Evolutionary conservation across 2,329 filamentous ascomycete species (phyloP).

Genomic region (Stagonosporopsis tanaceti): DNA sequence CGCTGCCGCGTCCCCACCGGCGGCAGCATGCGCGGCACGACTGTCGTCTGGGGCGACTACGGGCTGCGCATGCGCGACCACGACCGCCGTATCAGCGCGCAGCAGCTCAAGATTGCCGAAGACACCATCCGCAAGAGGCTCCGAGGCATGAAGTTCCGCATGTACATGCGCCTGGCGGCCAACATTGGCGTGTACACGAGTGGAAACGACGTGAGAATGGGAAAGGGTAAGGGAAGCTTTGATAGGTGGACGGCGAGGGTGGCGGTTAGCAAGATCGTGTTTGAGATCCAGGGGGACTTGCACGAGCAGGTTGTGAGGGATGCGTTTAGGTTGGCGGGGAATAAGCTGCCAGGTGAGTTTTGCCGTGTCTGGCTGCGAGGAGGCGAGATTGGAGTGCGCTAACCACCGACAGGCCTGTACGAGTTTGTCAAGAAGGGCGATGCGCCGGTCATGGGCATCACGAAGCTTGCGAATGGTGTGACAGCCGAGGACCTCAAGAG

Average conservation of each 20-base stretch:
- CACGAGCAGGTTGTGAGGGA: constrained; percentile 96
- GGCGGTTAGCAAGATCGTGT: constrained; percentile 87
- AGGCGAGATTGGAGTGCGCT: neutral
- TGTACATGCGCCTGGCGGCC: constrained; percentile 90
- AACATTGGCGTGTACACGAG: constrained; percentile 95
- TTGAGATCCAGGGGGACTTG: constrained; percentile 88
- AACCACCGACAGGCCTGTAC: constrained; percentile 69
- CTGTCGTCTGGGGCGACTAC: constrained; percentile 95
- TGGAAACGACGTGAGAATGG: constrained; percentile 98
- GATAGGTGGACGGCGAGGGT: constrained; percentile 95
- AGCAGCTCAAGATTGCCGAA: constrained; percentile 87
- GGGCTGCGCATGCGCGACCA: constrained; percentile 93
- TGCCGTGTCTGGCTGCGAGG: neutral
- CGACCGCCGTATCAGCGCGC: constrained; percentile 86
- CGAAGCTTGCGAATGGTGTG: constrained; percentile 81
- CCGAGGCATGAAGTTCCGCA: constrained; percentile 87
- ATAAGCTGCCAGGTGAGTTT: constrained; percentile 85
- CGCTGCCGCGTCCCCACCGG: constrained; percentile 87
- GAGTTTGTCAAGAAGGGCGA: constrained; percentile 96
- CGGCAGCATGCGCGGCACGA: constrained; percentile 90
- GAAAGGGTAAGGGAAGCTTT: constrained; percentile 97
- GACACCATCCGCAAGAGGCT: constrained; percentile 90
- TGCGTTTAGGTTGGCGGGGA: constrained; percentile 90
- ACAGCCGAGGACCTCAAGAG: constrained; percentile 85
- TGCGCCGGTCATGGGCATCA: constrained; percentile 87